phyloP scores from a whole-genome alignment of 2,329 filamentous ascomycete genomes.

The Knufia fluminis region DNA sequence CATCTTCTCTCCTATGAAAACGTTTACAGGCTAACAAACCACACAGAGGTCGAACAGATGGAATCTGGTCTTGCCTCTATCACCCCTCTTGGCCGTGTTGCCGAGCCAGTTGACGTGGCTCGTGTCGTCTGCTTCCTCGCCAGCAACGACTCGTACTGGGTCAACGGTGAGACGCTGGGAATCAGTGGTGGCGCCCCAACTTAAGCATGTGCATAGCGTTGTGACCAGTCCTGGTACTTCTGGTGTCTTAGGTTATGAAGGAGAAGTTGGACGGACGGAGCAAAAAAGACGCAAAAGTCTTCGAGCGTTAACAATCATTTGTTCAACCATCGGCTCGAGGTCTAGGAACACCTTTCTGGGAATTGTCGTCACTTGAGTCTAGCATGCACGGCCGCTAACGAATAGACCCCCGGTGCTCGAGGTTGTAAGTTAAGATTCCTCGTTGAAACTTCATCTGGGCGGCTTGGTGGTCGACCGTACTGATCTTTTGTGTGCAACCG shows the following conservation, averaged over 20 bases:
- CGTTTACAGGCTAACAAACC: background rate
- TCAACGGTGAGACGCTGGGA: slow-evolving; percentile 38
- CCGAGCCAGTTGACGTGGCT: slow-evolving; percentile 50
- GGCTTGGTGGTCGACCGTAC: no score
- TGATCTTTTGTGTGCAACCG: no score
- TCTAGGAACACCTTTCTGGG: no score
- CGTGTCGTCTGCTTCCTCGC: slow-evolving; percentile 48
- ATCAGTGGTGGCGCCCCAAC: slow-evolving; percentile 9
- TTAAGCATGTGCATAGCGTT: slow-evolving; percentile 5
- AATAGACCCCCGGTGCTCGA: no score
- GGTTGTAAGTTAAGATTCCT: no score
- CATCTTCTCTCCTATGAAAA: background rate
- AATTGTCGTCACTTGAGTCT: no score
- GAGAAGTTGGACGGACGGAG: background rate
- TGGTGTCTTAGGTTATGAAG: no score
- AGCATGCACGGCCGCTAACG: no score
- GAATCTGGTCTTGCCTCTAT: slow-evolving; percentile 47
- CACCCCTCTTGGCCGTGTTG: slow-evolving; percentile 52
- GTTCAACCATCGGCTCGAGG: background rate
- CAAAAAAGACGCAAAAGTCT: background rate
- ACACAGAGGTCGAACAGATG: slow-evolving; percentile 41
- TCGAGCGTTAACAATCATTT: background rate
- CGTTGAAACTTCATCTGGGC: no score
- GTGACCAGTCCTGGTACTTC: no score
- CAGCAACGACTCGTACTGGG: slow-evolving; percentile 53